Evolutionary conservation across 2,329 filamentous ascomycete species (phyloP).

Genomic region (Diplocarpon mali): DNA sequence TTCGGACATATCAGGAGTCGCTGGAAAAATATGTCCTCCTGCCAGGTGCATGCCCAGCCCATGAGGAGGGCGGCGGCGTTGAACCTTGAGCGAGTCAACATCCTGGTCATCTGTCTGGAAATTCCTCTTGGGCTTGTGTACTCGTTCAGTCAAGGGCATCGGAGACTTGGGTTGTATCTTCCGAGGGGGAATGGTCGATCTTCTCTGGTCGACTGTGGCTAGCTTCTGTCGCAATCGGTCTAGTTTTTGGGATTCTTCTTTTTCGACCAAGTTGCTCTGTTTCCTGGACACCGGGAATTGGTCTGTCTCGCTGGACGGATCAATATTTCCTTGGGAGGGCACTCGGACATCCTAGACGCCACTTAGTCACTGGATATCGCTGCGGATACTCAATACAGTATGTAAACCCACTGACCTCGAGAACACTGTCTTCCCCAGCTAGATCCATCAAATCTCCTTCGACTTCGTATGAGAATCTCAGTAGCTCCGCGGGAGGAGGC

Average conservation of each 20-base stretch:
- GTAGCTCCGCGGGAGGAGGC: constrained; percentile 69
- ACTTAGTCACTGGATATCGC: not conserved
- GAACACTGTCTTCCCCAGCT: constrained; percentile 5
- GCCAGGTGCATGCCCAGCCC: constrained; percentile 19
- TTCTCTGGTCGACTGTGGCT: constrained; percentile 7
- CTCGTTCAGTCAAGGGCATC: constrained; percentile 6
- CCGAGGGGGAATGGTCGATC: constrained; percentile 9
- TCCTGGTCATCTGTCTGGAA: constrained; percentile 1
- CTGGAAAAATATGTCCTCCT: constrained; percentile 30
- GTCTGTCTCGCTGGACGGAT: not conserved
- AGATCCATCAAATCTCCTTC: constrained; percentile 35
- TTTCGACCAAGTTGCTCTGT: not conserved
- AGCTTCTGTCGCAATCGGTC: constrained; percentile 13
- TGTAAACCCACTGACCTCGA: not conserved
- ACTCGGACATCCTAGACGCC: not conserved
- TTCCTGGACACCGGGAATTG: not conserved
- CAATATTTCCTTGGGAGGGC: not conserved
- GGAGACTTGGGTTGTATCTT: constrained; percentile 15
- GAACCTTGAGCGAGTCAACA: constrained; percentile 3
- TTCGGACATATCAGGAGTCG: constrained; percentile 49
- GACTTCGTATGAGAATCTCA: constrained; percentile 64
- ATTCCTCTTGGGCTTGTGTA: constrained; percentile 8
- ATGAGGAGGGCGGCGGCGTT: constrained; percentile 10
- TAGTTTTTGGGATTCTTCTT: constrained; percentile 6
- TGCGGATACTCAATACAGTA: not conserved